Percentiles rank a stretch among this genome's conserved stretches.
Evolutionary conservation across 768 basidiomycete species (phyloP).

Genomic region (Clavulina sp.): DNA sequence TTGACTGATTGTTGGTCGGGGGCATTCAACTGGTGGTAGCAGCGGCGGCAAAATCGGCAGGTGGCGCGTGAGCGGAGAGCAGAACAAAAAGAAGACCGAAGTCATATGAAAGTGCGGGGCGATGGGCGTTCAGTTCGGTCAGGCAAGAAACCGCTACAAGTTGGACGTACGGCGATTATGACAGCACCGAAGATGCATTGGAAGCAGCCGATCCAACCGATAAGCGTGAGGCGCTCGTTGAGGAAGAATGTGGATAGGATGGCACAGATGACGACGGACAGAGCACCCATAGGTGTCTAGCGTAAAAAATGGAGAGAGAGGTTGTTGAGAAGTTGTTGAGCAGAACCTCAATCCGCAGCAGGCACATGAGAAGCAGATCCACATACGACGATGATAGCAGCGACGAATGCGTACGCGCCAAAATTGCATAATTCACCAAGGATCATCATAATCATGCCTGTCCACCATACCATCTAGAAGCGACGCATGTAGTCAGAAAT

Average conservation of each 20-base stretch:
- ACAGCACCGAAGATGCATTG: conserved; percentile 61
- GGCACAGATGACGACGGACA: conserved; percentile 94
- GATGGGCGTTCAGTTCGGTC: too few relatives aligned
- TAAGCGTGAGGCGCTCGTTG: conserved; percentile 81
- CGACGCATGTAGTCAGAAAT: not conserved
- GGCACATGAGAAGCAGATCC: not conserved
- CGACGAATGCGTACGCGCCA: conserved; percentile 71
- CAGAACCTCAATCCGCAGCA: not conserved
- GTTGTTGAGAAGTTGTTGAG: not conserved
- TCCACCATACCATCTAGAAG: conserved; percentile 57
- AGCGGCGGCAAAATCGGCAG: conserved; percentile 64
- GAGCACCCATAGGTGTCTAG: conserved; percentile 75
- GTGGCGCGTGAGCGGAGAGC: too few relatives aligned
- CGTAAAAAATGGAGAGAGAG: not conserved
- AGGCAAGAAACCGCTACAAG: not conserved
- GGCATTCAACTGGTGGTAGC: conserved; percentile 71
- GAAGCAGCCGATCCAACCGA: conserved; percentile 90
- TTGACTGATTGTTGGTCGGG: conserved; percentile 55
- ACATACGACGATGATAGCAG: conserved; percentile 62
- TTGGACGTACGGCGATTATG: not conserved
- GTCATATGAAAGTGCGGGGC: too few relatives aligned
- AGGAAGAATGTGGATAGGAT: conserved; percentile 86
- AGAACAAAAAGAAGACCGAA: too few relatives aligned
- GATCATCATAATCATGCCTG: conserved; percentile 91
- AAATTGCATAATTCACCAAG: conserved; percentile 47